Conservation (phyloP, 352 stramenopile genomes). For the Phytophthora pistaciae region DNA sequence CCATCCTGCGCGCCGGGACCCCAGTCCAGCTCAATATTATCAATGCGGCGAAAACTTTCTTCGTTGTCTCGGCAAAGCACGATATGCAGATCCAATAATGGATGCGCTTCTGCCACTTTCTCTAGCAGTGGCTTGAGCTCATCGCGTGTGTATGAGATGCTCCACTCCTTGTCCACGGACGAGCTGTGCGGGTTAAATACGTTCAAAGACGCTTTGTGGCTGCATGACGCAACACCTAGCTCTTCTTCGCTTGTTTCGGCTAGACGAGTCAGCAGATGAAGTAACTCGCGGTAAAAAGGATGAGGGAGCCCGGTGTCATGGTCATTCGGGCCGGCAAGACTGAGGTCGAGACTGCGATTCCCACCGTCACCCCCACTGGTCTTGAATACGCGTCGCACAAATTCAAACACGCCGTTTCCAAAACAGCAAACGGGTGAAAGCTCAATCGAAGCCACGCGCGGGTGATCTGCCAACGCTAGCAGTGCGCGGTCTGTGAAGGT, state of each 20-base stretch:
- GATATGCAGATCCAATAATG: slow-evolving; percentile 30
- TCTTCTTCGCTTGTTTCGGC: slow-evolving; percentile 22
- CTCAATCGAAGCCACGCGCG: slow-evolving; percentile 36
- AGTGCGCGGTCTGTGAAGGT: slow-evolving; percentile 47
- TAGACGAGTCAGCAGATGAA: slow-evolving; percentile 34
- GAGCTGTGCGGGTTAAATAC: slow-evolving; percentile 32
- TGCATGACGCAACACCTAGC: slow-evolving; percentile 14
- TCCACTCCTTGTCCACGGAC: slow-evolving; percentile 34
- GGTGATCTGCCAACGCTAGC: slow-evolving; percentile 38
- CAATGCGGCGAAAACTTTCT: slow-evolving; percentile 31
- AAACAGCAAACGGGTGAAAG: slow-evolving; percentile 43
- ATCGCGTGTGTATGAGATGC: slow-evolving; percentile 29
- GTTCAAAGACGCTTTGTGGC: slow-evolving; percentile 30
- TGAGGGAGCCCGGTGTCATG: slow-evolving; percentile 24
- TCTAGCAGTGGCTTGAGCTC: slow-evolving; percentile 48
- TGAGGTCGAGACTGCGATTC: slow-evolving; percentile 27
- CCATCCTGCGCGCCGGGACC: slow-evolving; percentile 23
- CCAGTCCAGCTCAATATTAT: slow-evolving; percentile 40
- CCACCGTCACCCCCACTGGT: slow-evolving; percentile 17
- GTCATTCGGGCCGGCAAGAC: slow-evolving; percentile 39
- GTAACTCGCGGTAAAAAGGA: slow-evolving; percentile 49
- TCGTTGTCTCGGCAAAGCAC: slow-evolving; percentile 25
- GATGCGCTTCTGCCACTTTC: slow-evolving; percentile 30
- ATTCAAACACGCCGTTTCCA: slow-evolving; percentile 47
- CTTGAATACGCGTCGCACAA: slow-evolving; percentile 39